Base-by-base conservation (phyloP, 83 land plant genomes). In the Thuja plicata region DNA sequence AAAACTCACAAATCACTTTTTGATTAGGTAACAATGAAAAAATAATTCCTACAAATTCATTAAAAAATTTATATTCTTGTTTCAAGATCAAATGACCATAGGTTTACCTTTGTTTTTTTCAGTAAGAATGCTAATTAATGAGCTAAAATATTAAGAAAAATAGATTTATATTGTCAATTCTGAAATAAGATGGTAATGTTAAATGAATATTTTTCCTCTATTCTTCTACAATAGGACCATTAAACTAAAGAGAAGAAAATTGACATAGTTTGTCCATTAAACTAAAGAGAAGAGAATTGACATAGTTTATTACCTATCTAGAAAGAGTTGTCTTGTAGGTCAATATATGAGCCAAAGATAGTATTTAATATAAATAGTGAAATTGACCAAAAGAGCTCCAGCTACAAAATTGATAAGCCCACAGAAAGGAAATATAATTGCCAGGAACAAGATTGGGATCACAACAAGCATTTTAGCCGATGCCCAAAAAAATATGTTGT, bases 291-390 rank as follows among this genome's bases (percentile, higher is more conserved):
- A n/a, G n/a, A n/a, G n/a, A n/a, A n/a, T n/a, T n/a, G n/a, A n/a
- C n/a, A n/a, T n/a, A n/a, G n/a, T n/a, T 41, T 41, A 3, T 43
- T 90, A 93, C 97, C 97, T 94, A 92, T 87, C 97, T 85, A 21
- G 97, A 93, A 45, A 90, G 88, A 66, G 97, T 90, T 7, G 94
- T 87, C 78, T 93, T 90, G 60, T 91, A 95, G 66, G 95, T 94
- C 52, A 93, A 52, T 95, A 95, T 95, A 85, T 95, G 96, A 7
- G 97, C 97, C 86, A 94, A 1, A 8, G 96, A 90, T 21, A 96
- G 97, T 78, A 95, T n/a, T n/a, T 95, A 17, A 95, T 94, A 91
- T 95, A 95, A 41, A 95, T 96, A 21, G 97, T 95, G 91, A 95
- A 95, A 92, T 93, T 95, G 85, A 95, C 97, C 45, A 95, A 94